Evolutionary conservation across 2,329 filamentous ascomycete species (phyloP), one percentile per base, ranked within the genome.

Genomic region (Hymenoscyphus linearis): DNA sequence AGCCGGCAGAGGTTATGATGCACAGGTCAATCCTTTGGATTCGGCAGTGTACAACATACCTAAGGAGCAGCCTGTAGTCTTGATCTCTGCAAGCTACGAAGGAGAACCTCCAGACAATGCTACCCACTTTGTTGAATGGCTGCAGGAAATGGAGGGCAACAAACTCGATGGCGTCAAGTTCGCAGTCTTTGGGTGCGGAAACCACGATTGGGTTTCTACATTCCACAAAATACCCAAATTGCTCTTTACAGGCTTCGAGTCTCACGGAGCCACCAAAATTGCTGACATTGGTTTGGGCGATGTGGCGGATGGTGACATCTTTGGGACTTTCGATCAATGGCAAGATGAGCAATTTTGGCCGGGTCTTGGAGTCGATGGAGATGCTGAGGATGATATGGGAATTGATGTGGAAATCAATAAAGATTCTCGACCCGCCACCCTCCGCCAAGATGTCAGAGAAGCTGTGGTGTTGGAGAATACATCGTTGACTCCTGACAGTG

Each of bases 41-140:
- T 77, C 80, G 0, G 87, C 85, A 0, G 83, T 82, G 18, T 80
- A 84, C 55, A 79, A 81, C 2, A 70, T 92, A 0, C 82, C 86
- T 0, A 83, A 78, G 56, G 78, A 82, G 27, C 78, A 81, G 6
- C 87, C 88, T 0, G 79, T 89, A 0, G 76, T 90, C 26, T 79
- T 92, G 55, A 80, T 93, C 64, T 86, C 85, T 0, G 82, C 89
- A 0, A 87, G 85, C 1, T 93, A 92, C 66, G 89, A 93, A 68
- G 89, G 89, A 0, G 80, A 89, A 59, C 86, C 89, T 0, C 84
- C 88, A 0, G 87, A 90, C 63, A 91, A 93, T 64, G 89, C 89
- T 0, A 79, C 77, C 0, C 80, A 84, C 55, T 92, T 92, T 67
- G 80, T 87, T 26, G 76, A 80, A 18, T 92, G 89, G 89, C 72